These are phyloP conservation scores for Penicillium sp. DNA, from an alignment of 2,329 filamentous ascomycete genomes.

Conservation along the genomic window DNA sequence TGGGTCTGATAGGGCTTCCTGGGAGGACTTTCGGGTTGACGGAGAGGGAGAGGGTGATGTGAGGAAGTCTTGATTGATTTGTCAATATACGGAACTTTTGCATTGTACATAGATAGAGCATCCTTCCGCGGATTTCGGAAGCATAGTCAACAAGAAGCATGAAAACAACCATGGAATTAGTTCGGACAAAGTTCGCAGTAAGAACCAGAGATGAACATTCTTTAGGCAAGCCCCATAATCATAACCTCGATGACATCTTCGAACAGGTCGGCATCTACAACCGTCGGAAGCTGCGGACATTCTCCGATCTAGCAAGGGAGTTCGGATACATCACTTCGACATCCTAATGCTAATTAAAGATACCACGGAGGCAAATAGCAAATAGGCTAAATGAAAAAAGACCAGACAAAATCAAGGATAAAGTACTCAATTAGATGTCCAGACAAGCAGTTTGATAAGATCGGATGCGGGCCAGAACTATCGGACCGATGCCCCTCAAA, in stretches of 20 bases:
- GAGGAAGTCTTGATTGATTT: conserved; percentile 17
- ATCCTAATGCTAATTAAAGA: background rate
- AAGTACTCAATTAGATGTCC: background rate
- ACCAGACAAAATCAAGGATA: background rate
- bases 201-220: background rate
- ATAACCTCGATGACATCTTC: background rate
- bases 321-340: background rate
- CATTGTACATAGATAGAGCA: conserved; percentile 6
- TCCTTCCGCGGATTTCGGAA: background rate
- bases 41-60: conserved; percentile 24
- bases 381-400: background rate
- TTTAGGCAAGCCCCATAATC: background rate
- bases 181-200: background rate
- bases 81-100: background rate
- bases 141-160: background rate
- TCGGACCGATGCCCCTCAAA: conserved; percentile 18
- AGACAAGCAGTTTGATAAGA: conserved; percentile 9
- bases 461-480: conserved; percentile 14
- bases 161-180: background rate
- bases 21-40: conserved; percentile 36
- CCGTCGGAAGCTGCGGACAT: conserved; percentile 2
- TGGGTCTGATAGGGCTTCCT: conserved; percentile 48
- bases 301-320: background rate
- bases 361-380: background rate
- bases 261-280: background rate